Conservation (phyloP, 2,329 filamentous ascomycete genomes). For the Trichoderma sp. region DNA sequence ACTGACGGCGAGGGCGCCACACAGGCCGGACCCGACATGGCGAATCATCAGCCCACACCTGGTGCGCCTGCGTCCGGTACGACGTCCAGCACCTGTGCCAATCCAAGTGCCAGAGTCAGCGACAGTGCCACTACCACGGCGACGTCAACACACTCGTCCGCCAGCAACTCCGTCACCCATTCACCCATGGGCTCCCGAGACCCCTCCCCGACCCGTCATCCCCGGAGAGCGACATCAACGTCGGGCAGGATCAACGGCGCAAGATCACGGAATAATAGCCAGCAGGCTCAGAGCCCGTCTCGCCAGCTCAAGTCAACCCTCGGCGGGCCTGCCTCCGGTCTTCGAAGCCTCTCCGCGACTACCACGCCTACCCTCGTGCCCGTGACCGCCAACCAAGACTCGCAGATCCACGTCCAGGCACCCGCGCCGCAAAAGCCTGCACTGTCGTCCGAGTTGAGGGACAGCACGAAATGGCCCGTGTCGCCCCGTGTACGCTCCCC, state of each 20-base stretch:
- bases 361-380: constrained; percentile 65
- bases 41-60: constrained; percentile 22
- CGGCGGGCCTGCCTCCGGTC: constrained; percentile 58
- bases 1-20: constrained; percentile 22
- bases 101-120: neutral
- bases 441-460: constrained; percentile 44
- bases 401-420: constrained; percentile 49
- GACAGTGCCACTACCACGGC: constrained; percentile 26
- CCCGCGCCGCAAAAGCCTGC: constrained; percentile 62
- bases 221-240: constrained; percentile 35
- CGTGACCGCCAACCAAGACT: constrained; percentile 58
- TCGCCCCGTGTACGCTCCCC: constrained; percentile 77
- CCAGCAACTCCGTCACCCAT: constrained; percentile 35
- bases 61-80: constrained; percentile 14
- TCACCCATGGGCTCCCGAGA: constrained; percentile 44
- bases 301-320: constrained; percentile 44
- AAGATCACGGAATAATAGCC: constrained; percentile 63
- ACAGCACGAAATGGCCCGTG: constrained; percentile 69
- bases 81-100: constrained; percentile 7
- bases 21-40: constrained; percentile 22
- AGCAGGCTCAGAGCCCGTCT: constrained; percentile 61
- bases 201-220: constrained; percentile 45
- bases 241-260: constrained; percentile 38
- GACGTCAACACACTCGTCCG: constrained; percentile 37
- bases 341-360: constrained; percentile 65